A percentile compares a stretch with the other conserved stretches of the same genome.
These are phyloP conservation scores for Viridothelium virens DNA, from an alignment of 495 filamentous ascomycete genomes.

Conservation along the genomic window DNA sequence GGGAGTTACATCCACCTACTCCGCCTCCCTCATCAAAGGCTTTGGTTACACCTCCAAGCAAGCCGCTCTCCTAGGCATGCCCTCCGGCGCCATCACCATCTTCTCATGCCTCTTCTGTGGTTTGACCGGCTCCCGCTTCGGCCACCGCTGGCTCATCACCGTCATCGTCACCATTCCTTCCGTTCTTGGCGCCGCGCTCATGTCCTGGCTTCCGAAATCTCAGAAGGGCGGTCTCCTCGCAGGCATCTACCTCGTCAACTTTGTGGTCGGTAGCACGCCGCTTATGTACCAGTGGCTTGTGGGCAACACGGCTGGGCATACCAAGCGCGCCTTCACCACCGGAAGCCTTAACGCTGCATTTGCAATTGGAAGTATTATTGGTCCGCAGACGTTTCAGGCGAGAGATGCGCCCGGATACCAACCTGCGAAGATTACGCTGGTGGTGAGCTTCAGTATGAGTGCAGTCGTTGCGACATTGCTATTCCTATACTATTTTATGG, in stretches of 20 bases:
- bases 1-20: neutral
- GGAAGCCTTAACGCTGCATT: neutral
- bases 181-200: neutral
- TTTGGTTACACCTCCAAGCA: conserved; percentile 1
- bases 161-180: neutral
- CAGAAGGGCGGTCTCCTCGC: neutral
- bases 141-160: neutral
- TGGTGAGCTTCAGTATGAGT: conserved; percentile 11
- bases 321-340: neutral
- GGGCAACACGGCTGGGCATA: neutral
- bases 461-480: neutral
- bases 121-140: neutral
- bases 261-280: neutral
- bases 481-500: conserved; percentile 9
- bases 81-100: neutral
- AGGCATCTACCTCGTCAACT: neutral
- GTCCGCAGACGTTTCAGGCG: conserved; percentile 17
- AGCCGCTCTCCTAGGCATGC: neutral
- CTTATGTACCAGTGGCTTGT: neutral
- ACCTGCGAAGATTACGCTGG: conserved; percentile 28
- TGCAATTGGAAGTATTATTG: conserved; percentile 21
- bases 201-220: neutral
- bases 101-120: neutral
- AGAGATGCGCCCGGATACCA: conserved; percentile 19
- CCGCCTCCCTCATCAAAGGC: neutral